Percentiles rank a stretch among this genome's conserved stretches.
phyloP scores from a whole-genome alignment of 345 rosid genomes.

The Eucalyptus urophylla region DNA sequence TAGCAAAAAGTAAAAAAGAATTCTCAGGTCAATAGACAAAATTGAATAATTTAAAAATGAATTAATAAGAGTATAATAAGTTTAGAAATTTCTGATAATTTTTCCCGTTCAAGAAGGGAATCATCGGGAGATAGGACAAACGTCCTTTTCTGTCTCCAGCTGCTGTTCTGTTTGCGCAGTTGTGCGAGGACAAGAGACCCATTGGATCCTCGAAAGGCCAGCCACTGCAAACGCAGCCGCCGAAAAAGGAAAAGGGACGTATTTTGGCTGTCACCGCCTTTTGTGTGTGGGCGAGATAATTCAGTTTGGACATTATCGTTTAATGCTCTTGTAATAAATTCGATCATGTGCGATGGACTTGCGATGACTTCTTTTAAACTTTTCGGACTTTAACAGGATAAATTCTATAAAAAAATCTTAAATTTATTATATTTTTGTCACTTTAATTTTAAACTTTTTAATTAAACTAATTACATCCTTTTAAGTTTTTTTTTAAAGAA shows the following conservation, averaged over 20 bases:
- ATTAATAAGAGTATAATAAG: fast-evolving
- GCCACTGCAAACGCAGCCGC: neutral
- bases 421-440: too few relatives aligned
- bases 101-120: neutral
- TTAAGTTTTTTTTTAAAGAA: too few relatives aligned
- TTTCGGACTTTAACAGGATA: neutral
- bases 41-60: too few relatives aligned
- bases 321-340: neutral
- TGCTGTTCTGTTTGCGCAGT: neutral
- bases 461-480: too few relatives aligned
- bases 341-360: neutral
- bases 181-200: neutral
- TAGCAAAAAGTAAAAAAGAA: too few relatives aligned
- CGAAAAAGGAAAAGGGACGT: neutral
- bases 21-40: too few relatives aligned
- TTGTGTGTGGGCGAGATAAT: neutral
- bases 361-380: neutral
- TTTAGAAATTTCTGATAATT: too few relatives aligned
- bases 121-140: neutral
- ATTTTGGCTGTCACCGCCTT: neutral
- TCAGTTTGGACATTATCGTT: neutral
- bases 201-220: neutral
- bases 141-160: neutral
- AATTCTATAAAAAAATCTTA: too few relatives aligned
- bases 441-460: too few relatives aligned